Percentiles rank a stretch among this genome's conserved stretches.
phyloP scores from a whole-genome alignment of 805 yeast genomes.

The Danielia reshetovae region DNA sequence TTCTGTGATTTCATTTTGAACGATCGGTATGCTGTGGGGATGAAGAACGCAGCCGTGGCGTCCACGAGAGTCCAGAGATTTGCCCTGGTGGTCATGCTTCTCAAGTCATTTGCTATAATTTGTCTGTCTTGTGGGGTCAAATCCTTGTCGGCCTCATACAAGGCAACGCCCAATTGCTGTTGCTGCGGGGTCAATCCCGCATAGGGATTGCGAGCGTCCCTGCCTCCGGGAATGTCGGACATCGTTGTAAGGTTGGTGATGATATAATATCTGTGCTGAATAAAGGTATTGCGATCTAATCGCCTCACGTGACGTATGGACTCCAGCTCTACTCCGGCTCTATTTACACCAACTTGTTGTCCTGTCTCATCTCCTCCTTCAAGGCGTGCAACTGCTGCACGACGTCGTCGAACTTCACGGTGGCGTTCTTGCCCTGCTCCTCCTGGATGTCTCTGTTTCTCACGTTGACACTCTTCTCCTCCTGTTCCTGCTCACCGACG shows the following conservation, averaged over 20 bases:
- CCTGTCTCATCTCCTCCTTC: constrained; percentile 70
- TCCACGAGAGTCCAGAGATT: constrained; percentile 37
- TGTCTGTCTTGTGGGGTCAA: constrained; percentile 40
- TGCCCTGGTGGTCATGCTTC: constrained; percentile 31
- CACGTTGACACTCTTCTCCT: constrained; percentile 76
- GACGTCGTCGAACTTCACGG: constrained; percentile 69
- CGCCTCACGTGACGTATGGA: no score
- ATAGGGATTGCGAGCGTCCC: no score
- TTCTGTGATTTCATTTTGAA: no score
- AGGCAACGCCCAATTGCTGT: constrained; percentile 36
- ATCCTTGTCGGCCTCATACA: constrained; percentile 47
- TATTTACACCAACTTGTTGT: constrained; percentile 44
- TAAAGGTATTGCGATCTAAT: no score
- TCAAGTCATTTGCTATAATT: constrained; percentile 36
- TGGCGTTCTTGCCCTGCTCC: constrained; percentile 89
- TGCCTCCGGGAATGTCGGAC: no score
- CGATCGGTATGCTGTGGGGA: no score
- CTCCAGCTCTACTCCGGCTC: no score
- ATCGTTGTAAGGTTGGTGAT: no score
- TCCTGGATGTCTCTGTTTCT: constrained; percentile 95
- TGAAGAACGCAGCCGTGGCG: constrained; percentile 36
- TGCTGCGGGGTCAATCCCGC: constrained; percentile 25
- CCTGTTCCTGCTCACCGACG: constrained; percentile 94
- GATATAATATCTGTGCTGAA: no score
- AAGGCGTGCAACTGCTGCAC: constrained; percentile 63